Evolutionary conservation across 441 rosid species (phyloP), one percentile per base, ranked within the genome.

Genomic region (Eruca vesicaria): DNA sequence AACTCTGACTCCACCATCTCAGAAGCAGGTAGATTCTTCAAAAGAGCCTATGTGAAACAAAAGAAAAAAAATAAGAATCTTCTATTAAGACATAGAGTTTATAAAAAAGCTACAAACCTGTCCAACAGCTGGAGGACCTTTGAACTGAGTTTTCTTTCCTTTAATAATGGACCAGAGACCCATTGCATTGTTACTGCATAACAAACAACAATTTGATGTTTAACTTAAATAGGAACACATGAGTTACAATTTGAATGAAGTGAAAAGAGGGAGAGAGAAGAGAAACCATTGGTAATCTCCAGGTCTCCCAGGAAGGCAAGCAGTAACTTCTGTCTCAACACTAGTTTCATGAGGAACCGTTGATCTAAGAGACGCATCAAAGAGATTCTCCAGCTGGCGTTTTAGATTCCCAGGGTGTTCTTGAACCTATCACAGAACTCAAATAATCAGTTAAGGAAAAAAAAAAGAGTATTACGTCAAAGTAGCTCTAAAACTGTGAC

Each of bases 261-360:
- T 16, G 20, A 35, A 35, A 59, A 23, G 20, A 60, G 16, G 52
- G 20, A 59, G 71, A 79, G n/a, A n/a, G n/a, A n/a, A n/a, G n/a
- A n/a, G n/a, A n/a, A n/a, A 94, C 98, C 99, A 94, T 84, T 92
- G 98, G 84, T 94, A 94, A 70, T 92, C 96, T 3, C 96, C 99
- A 73, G 88, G 89, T 69, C 84, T 92, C 2, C 75, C 91, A 59
- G 31, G 23, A 56, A 83, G 73, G 77, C 89, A 87, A 61, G 90
- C 83, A 68, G 89, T 87, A 68, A 94, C 75, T 77, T 85, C 35
- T 31, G 97, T 95, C 79, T 87, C 86, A 59, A 89, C 86, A 80
- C 86, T 82, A 7, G 75, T 50, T 81, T 82, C 93, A 41, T 69
- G 69, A 3, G 96, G 95, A 33, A 86, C 88, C 0, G 94, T 87